Evolutionary conservation across 2,329 filamentous ascomycete genomes (phyloP).

Genomic region (Monosporascus sp.): DNA sequence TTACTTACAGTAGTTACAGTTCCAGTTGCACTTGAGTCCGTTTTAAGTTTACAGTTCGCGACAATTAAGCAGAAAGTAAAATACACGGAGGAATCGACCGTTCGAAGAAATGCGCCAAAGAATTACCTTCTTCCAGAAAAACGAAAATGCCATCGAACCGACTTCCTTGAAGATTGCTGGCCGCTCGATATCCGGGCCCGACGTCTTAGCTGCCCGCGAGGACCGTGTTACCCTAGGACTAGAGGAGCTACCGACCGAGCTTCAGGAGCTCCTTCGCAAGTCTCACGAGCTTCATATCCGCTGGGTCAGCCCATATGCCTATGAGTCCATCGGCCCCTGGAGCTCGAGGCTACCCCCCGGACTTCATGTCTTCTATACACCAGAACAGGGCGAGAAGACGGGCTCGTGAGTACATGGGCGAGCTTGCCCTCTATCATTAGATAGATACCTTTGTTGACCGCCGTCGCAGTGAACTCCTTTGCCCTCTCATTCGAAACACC

Average conservation of each 20-base stretch:
- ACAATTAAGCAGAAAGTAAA: too few relatives aligned
- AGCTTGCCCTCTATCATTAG: too few relatives aligned
- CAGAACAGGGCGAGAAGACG: conserved; percentile 32
- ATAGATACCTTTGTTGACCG: too few relatives aligned
- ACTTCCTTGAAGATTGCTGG: conserved; percentile 53
- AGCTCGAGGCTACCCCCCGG: conserved; percentile 72
- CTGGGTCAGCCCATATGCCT: conserved; percentile 61
- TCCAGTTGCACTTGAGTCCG: too few relatives aligned
- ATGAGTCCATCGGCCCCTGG: conserved; percentile 63
- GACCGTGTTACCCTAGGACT: conserved; percentile 71
- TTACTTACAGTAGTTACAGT: too few relatives aligned
- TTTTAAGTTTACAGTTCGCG: too few relatives aligned
- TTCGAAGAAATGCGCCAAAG: conserved; percentile 62
- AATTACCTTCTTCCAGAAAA: conserved; percentile 70
- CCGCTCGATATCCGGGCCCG: conserved; percentile 49
- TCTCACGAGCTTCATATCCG: conserved; percentile 71
- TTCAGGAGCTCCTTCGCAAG: conserved; percentile 56
- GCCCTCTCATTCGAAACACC: conserved; percentile 22
- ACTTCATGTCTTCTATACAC: conserved; percentile 74
- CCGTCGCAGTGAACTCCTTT: conserved; percentile 21
- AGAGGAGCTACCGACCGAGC: conserved; percentile 65
- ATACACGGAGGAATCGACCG: too few relatives aligned
- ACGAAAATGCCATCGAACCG: conserved; percentile 60
- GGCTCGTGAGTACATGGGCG: conserved; percentile 10
- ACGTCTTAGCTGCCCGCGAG: conserved; percentile 65